Percentiles rank a stretch among this genome's conserved stretches.
Conservation (phyloP, 176 grass and related monocot species). For the Aegilops tauschii region DNA sequence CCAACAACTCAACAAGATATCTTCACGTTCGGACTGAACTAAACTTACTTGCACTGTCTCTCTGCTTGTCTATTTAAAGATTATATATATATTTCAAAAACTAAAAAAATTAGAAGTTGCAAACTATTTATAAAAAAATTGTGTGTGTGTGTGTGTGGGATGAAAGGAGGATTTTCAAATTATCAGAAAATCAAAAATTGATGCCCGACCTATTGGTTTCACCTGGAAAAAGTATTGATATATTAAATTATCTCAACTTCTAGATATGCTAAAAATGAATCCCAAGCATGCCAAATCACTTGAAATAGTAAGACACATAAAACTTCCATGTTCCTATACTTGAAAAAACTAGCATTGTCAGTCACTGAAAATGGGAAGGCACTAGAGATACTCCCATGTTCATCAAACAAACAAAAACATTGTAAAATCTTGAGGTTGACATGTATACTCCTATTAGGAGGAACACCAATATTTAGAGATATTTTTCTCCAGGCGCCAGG, state of each 20-base stretch:
- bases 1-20: too few relatives aligned
- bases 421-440: background rate
- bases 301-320: background rate
- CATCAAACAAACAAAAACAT: background rate
- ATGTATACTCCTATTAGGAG: background rate
- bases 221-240: too few relatives aligned
- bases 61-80: too few relatives aligned
- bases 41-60: too few relatives aligned
- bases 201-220: too few relatives aligned
- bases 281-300: background rate
- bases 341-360: background rate
- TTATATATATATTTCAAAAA: too few relatives aligned
- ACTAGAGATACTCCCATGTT: background rate
- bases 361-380: background rate
- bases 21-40: too few relatives aligned
- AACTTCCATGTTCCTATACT: background rate
- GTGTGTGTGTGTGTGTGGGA: too few relatives aligned
- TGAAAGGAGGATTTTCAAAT: too few relatives aligned
- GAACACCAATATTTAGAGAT: background rate
- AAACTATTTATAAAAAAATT: background rate
- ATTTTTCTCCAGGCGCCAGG: background rate
- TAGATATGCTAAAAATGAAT: background rate
- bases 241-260: too few relatives aligned
- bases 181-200: too few relatives aligned
- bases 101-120: too few relatives aligned